Base-by-base conservation (phyloP, 2,329 filamentous ascomycete species). In the Colletotrichum limetticola region DNA sequence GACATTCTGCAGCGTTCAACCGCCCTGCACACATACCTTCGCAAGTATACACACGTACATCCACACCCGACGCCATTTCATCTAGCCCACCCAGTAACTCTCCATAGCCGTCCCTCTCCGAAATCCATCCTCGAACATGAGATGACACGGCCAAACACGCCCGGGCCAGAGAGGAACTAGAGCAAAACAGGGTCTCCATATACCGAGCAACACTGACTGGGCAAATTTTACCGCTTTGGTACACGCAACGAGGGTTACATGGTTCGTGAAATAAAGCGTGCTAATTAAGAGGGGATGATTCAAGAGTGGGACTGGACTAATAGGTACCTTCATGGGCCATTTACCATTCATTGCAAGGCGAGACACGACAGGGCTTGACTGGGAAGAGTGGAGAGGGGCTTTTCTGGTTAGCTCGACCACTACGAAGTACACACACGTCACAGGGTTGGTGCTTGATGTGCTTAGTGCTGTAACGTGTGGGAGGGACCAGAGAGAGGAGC, bases 391-490 rank as follows among this genome's bases (percentile, higher is more conserved):
- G 58, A 56, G 58, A 24, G 59, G 24, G 42, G 19, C 9, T 61
- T 24, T 19, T 37, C 3, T 9, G 30, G 57, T 37, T 59, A 37
- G 32, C 19, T 63, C n/a, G n/a, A 35, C 46, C 60, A 63, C 28
- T 32, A 28, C 32, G 35, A 46, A 56, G 62, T 26, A 56, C 49
- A 65, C 60, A 35, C 60, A 35, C 42, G 12, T 35, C 28, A 63
- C 60, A 63, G 46, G 46, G 60, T 35, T 63, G n/a, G 3, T 35
- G 60, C 60, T 63, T 26, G 60, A 63, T 32, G 46, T 49, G 26
- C n/a, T 24, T 53, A 63, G 46, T 49, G 28, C 60, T 46, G 60
- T 12, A 49, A 63, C 46, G 26, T 63, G n/a, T 26, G 60, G 68
- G 26, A 60, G 24, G 28, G 28, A 42, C 2, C 22, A 12, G 56